Base-by-base conservation (phyloP, 2,329 filamentous ascomycete species). In the Colletotrichum limetticola region DNA sequence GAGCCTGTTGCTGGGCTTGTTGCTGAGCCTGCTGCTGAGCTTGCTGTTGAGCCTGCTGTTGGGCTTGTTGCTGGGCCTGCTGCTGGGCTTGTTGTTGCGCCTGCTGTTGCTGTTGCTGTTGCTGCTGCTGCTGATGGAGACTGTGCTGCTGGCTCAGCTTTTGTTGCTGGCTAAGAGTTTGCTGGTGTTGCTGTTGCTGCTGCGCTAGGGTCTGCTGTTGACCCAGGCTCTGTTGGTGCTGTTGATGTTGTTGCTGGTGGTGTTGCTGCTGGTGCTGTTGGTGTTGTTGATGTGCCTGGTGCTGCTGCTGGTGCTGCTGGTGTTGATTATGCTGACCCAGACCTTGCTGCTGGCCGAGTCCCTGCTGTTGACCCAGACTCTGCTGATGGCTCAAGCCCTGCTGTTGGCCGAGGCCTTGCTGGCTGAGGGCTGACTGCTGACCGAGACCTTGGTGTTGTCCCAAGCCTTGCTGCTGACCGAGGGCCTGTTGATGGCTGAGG, bases 121-220 rank as follows among this genome's bases (percentile, higher is more conserved):
- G 42, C 8, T 49, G 80, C 19, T 79, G 78, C 11, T 78, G 78
- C 46, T 79, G 80, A 24, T 78, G 78, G 55, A 79, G 76, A 5
- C 76, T 76, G 63, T 79, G 77, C 70, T 80, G 79, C 24, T 80
- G 78, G 57, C 79, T 77, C 28, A 79, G 79, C 12, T 79, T 76
- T 11, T 77, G 78, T 60, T 82, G 80, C 28, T 78, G 77, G n/a
- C 76, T 78, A 26, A 76, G 82, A 28, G 79, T 79, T 30, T 81
- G 80, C 11, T 78, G 78, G 5, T 79, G 81, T 32, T 79, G 79
- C 7, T 79, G 81, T 32, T 79, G 79, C 63, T 74, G 76, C 28
- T 77, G 76, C 3, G 71, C 71, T 6, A 76, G 61, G 12, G 76
- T 74, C 55, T 78, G 78, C 56, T 82, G 80, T 53, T 82, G 81